Base-by-base conservation (phyloP, 2,329 filamentous ascomycete species). In the Didymella arachidicola region DNA sequence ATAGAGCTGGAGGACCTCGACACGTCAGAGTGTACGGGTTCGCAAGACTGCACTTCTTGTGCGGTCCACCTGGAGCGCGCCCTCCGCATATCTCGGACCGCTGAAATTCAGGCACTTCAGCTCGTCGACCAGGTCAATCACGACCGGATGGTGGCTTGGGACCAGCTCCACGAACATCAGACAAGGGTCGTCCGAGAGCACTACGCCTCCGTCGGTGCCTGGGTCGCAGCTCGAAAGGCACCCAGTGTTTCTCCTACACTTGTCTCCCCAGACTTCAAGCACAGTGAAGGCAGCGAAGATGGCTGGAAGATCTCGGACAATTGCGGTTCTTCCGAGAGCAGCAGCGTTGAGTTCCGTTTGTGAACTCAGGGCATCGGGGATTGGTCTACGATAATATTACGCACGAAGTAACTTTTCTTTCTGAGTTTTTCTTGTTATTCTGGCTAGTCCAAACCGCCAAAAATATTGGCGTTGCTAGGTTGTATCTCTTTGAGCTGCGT, bases 121-220 rank as follows among this genome's bases (percentile, higher is more conserved):
- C 49, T 52, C 12, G 49, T 52, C 16, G 49, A 52, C 16, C 29
- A 52, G 12, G 49, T 52, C 22, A 52, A 52, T 7, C 30, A 52
- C n/a, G 49, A 45, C 10, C 16, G 49, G 3, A 52, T 52, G 39
- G 22, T 38, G 3, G 49, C 41, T 1, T 52, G 30, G 30, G 45
- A 45, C 22, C 39, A 52, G 30, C 41, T 52, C 2, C 30, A 44
- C n/a, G 22, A 52, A 16, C 30, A 45, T 10, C 49, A 45, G 49
- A 45, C 49, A 5, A 36, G 30, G n/a, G n/a, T 45, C 7, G 22
- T 29, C 14, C 41, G 38, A 19, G 49, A 45, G 12, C 22, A 52
- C 11, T 52, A 52, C 8, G 22, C 30, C 16, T 29, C 49, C 6
- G 29, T 38, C 6, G 41, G 22, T 16, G 25, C 41, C n/a, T 45